Conservation (phyloP, 1,139 yeast genomes). For the Magnusiomyces paraingens region DNA sequence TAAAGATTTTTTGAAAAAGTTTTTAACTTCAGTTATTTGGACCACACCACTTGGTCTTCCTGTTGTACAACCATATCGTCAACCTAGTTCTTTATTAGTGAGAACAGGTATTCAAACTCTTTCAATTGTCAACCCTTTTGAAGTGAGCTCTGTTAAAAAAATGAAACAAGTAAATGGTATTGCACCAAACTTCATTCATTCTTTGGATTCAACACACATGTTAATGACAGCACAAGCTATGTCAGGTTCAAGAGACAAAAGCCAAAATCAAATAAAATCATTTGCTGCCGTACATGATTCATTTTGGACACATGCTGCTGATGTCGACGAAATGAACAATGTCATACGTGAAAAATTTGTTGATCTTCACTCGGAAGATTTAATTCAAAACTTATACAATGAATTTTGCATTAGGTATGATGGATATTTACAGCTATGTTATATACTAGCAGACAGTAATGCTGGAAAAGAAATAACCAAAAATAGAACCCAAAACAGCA, state of each 20-base stretch:
- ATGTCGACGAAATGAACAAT: conserved; percentile 66
- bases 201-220: conserved; percentile 97
- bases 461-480: conserved; percentile 25
- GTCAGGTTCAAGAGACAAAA: conserved; percentile 24
- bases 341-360: conserved; percentile 75
- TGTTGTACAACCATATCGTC: conserved; percentile 93
- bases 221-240: conserved; percentile 66
- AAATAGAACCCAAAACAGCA: neutral
- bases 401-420: conserved; percentile 73
- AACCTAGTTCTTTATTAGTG: conserved; percentile 34
- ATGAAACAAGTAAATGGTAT: conserved; percentile 80
- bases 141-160: conserved; percentile 64
- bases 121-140: conserved; percentile 68
- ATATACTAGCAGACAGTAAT: conserved; percentile 41
- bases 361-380: conserved; percentile 62
- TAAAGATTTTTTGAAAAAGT: conserved; percentile 38
- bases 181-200: conserved; percentile 94
- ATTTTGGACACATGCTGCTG: conserved; percentile 95
- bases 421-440: conserved; percentile 49
- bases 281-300: conserved; percentile 98
- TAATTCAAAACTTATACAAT: conserved; percentile 56
- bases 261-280: conserved; percentile 28
- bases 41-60: conserved; percentile 85
- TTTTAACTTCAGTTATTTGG: conserved; percentile 87
- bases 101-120: conserved; percentile 74